phyloP scores from a whole-genome alignment of 257 asterid species.

The Leonotis leonurus region DNA sequence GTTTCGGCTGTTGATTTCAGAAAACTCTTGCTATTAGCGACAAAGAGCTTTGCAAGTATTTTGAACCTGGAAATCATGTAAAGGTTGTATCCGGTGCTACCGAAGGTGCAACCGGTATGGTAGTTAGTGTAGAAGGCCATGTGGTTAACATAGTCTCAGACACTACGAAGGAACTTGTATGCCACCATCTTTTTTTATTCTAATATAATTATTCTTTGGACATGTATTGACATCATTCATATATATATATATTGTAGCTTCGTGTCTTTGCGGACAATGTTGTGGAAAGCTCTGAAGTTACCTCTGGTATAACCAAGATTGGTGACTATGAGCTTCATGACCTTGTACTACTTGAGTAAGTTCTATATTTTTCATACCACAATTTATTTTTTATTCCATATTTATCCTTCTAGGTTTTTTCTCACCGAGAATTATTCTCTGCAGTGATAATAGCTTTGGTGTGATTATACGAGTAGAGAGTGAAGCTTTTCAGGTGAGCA shows the following conservation, averaged over 20 bases:
- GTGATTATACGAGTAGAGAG: constrained; percentile 91
- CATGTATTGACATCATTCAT: not conserved
- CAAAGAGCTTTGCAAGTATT: constrained; percentile 84
- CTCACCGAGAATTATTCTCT: constrained; percentile 7
- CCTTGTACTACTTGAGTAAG: constrained; percentile 80
- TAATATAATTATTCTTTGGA: not conserved
- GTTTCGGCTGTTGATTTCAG: constrained; percentile 27
- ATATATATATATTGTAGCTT: constrained; percentile 31
- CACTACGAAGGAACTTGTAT: constrained; percentile 85
- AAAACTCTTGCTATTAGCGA: constrained; percentile 74
- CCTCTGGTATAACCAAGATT: constrained; percentile 74
- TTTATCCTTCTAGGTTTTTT: not conserved
- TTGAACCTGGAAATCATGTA: constrained; percentile 88
- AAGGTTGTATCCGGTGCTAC: constrained; percentile 83
- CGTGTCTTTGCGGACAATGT: constrained; percentile 91
- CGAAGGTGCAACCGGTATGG: constrained; percentile 98
- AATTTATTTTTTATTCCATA: constrained; percentile 2
- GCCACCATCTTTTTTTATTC: constrained; percentile 5
- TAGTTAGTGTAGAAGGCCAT: constrained; percentile 87
- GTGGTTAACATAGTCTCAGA: constrained; percentile 90
- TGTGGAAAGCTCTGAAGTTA: constrained; percentile 93
- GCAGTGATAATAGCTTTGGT: constrained; percentile 91
- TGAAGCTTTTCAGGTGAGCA: constrained; percentile 83
- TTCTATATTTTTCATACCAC: not conserved
- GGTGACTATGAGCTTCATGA: constrained; percentile 96